Percentiles rank a stretch among this genome's conserved stretches.
Conservation (phyloP, 139 green algal species). For the Tetradesmus lagerheimii region DNA sequence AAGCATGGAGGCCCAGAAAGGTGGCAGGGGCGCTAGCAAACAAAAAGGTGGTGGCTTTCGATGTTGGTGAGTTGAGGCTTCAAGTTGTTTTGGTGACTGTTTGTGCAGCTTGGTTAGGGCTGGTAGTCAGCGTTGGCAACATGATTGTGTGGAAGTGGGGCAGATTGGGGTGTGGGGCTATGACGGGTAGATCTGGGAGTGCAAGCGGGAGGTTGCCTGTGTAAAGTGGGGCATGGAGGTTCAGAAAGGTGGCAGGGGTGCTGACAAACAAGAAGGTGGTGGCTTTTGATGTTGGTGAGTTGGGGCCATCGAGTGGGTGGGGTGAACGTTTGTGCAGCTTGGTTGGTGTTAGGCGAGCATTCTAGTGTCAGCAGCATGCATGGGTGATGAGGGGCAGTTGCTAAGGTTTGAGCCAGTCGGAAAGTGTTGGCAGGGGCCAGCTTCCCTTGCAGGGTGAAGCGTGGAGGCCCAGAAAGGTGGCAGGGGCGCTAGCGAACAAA, state of each 20-base stretch:
- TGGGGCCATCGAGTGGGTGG: no score
- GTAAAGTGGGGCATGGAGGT: constrained; percentile 32
- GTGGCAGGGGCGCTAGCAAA: constrained; percentile 50
- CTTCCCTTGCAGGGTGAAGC: constrained; percentile 25
- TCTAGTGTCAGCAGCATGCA: no score
- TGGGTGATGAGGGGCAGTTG: no score
- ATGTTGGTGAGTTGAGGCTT: constrained; percentile 56
- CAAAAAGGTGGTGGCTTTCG: constrained; percentile 59
- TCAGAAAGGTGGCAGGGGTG: constrained; percentile 40
- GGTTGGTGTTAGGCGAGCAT: no score
- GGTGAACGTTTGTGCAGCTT: no score
- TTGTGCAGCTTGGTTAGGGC: no score
- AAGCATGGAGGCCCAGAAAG: constrained; percentile 44
- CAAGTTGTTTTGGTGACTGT: neutral
- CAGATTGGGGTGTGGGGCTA: constrained; percentile 53
- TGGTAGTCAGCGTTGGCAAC: no score
- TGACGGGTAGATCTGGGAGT: no score
- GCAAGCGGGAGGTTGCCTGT: no score
- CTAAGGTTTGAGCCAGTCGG: neutral
- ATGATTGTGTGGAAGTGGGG: no score
- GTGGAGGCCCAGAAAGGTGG: constrained; percentile 48
- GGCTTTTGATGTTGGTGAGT: constrained; percentile 58
- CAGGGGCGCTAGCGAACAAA: constrained; percentile 47
- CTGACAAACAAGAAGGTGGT: constrained; percentile 58
- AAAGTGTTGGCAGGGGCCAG: neutral